Evolutionary conservation across 768 basidiomycete species (phyloP), one percentile per base, ranked within the genome.

Genomic region (Termitomyces titanicus): DNA sequence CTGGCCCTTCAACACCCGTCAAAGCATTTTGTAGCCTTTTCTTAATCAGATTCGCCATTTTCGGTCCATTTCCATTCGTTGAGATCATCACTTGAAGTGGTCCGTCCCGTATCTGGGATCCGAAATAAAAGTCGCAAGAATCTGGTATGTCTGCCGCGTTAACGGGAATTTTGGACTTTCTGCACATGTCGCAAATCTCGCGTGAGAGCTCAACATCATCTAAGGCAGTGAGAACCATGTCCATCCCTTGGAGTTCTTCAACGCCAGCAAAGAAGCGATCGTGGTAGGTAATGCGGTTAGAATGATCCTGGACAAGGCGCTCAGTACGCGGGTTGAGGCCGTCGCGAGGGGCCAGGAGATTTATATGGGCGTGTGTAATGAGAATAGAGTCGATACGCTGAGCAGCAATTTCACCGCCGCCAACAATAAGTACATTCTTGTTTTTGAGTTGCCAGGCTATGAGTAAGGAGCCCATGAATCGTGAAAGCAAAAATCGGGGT

Each of bases 121-220:
- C 97, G 73, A 98, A 99, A 77, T 95, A 98, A 66, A 99, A 99
- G 72, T 99, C 96, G 77, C 97, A 99, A 40, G 86, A 82, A 42
- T 90, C 85, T 3, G 97, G 97, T 56, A 98, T 89, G 73, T 99
- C 96, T 37, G 97, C 97, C 57, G 94, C 93, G 70, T 99, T 99
- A 52, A 96, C 88, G 7, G 94, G 93, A 47, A 98, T 88, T 45
- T 77, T 80, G 51, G 70, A 76, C 24, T 79, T 74, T 52, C 93
- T 74, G 63, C 89, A 89, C 62, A 86, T 73, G 9, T 77, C 64
- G 64, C 82, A 88, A 42, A 98, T 94, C n/a, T 77, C 66, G 51
- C 81, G 81, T 24, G 90, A 92, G 54, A 82, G 75, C 1, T 79
- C 72, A 58, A 84, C 82, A 69, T 95, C 86, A 71, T 96, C 93